phyloP scores from a whole-genome alignment of 805 yeast genomes.

The Priceomyces fermenticarens region DNA sequence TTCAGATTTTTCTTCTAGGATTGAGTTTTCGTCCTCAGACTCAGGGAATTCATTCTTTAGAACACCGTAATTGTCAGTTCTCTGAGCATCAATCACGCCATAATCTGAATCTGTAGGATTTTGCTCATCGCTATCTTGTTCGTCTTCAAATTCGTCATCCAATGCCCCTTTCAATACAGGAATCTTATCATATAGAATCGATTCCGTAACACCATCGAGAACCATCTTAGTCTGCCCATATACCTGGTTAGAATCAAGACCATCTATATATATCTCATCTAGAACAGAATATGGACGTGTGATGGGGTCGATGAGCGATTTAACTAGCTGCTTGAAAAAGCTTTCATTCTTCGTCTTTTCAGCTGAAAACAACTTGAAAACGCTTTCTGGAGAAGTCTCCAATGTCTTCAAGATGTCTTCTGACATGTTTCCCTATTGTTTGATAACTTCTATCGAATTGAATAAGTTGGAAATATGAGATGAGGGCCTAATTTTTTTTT shows the following conservation, averaged over 20 bases:
- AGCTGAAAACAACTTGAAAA: conserved; percentile 17
- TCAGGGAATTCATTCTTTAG: background rate
- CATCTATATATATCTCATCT: conserved; percentile 81
- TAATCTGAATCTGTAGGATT: conserved; percentile 13
- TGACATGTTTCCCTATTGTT: conserved; percentile 12
- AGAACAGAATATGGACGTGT: conserved; percentile 56
- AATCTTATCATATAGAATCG: conserved; percentile 54
- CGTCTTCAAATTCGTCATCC: conserved; percentile 17
- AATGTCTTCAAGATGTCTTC: conserved; percentile 19
- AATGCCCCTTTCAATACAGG: conserved; percentile 44
- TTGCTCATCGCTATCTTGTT: conserved; percentile 5
- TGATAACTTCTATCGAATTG: background rate
- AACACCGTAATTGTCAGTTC: conserved; percentile 10
- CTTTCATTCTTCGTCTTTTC: conserved; percentile 9
- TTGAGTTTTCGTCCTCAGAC: conserved; percentile 25
- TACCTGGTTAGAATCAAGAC: conserved; percentile 84
- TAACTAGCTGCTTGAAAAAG: conserved; percentile 36
- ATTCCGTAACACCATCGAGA: conserved; percentile 71
- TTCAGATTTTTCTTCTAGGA: conserved; percentile 13
- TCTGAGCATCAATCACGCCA: conserved; percentile 2
- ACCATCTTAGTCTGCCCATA: conserved; percentile 92
- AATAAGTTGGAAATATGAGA: background rate
- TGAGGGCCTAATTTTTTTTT: background rate
- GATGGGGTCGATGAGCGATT: conserved; percentile 57
- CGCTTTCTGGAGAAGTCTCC: conserved; percentile 20